These are phyloP conservation scores for Calonectria pauciramosa DNA, from an alignment of 2,329 filamentous ascomycete genomes.

Conservation along the genomic window DNA sequence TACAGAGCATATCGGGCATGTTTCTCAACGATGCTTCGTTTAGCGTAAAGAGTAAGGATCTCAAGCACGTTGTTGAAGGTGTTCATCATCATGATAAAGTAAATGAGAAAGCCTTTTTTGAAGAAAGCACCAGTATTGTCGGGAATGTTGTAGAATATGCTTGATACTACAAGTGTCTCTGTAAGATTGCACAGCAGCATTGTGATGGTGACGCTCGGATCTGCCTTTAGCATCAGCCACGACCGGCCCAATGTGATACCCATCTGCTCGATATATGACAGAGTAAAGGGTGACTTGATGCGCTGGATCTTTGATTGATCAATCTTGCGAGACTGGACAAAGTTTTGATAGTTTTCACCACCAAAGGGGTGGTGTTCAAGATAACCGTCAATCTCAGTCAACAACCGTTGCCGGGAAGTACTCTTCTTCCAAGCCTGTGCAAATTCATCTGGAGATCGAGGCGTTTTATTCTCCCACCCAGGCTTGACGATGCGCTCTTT, in stretches of 20 bases:
- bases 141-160: conserved; percentile 62
- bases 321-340: conserved; percentile 26
- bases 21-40: conserved; percentile 48
- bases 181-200: conserved; percentile 58
- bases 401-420: conserved; percentile 35
- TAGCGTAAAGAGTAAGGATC: conserved; percentile 43
- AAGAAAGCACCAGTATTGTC: conserved; percentile 58
- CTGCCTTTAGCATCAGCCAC: conserved; percentile 53
- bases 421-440: conserved; percentile 48
- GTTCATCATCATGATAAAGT: conserved; percentile 65
- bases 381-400: conserved; percentile 47
- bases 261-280: conserved; percentile 61
- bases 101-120: conserved; percentile 60
- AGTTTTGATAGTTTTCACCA: conserved; percentile 24
- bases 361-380: conserved; percentile 24
- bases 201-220: conserved; percentile 53
- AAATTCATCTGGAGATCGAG: conserved; percentile 53
- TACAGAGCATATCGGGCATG: conserved; percentile 48
- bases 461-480: conserved; percentile 50
- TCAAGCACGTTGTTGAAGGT: conserved; percentile 53
- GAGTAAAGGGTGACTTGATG: conserved; percentile 60
- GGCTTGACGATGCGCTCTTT: conserved; percentile 47
- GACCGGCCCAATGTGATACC: conserved; percentile 55
- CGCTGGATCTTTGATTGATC: conserved; percentile 50
- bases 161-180: conserved; percentile 64